These are phyloP conservation scores for Neodidymelliopsis sp. DNA, from an alignment of 2,329 filamentous ascomycete genomes.

Conservation along the genomic window DNA sequence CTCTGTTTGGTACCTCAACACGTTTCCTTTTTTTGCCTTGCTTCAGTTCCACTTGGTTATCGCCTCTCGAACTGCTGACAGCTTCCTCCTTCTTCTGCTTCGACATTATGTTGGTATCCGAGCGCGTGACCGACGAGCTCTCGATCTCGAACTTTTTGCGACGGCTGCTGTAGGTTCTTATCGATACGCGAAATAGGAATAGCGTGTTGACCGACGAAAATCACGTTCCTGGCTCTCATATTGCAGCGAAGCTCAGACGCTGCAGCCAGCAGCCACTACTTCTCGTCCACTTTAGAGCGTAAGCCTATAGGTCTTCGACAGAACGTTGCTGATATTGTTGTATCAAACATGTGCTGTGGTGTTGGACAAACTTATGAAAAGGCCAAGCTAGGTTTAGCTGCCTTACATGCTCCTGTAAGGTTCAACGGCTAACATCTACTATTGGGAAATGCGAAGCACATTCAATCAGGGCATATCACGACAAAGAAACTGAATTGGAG, in stretches of 20 bases:
- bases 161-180: constrained; percentile 19
- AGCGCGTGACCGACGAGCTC: constrained; percentile 5
- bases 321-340: too few species aligned
- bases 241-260: too few species aligned
- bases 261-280: too few species aligned
- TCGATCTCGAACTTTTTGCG: constrained; percentile 30
- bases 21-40: constrained; percentile 47
- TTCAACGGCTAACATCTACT: too few species aligned
- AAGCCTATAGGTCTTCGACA: too few species aligned
- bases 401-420: too few species aligned
- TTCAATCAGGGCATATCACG: background rate
- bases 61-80: background rate
- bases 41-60: constrained; percentile 11
- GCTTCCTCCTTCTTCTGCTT: constrained; percentile 19
- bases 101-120: constrained; percentile 22
- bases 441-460: too few species aligned
- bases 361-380: too few species aligned
- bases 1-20: constrained; percentile 19
- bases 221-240: too few species aligned
- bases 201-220: background rate
- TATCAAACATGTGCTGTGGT: too few species aligned
- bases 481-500: background rate
- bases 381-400: too few species aligned
- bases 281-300: too few species aligned
- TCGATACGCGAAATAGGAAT: constrained; percentile 29